phyloP scores from a whole-genome alignment of 2,329 filamentous ascomycete genomes.

The Cryoendolithus antarcticus region DNA sequence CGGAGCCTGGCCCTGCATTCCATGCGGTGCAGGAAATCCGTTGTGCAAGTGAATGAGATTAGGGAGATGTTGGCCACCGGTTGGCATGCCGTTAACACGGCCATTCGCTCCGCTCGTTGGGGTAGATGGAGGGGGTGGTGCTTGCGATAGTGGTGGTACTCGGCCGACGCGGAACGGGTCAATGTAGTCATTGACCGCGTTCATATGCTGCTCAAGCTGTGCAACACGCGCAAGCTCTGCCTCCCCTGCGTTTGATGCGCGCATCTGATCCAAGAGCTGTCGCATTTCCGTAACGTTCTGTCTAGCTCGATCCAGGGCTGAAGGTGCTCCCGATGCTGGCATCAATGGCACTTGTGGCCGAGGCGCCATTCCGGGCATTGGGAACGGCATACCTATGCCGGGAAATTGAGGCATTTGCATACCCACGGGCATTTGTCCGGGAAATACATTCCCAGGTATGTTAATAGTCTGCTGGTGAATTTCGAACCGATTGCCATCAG shows the following conservation, averaged over 20 bases:
- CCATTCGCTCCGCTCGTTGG: no score
- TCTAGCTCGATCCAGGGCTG: constrained; percentile 19
- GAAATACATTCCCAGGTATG: constrained; percentile 2
- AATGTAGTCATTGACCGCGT: constrained; percentile 19
- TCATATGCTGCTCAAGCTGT: constrained; percentile 12
- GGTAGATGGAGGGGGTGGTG: no score
- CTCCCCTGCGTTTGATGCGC: constrained; percentile 9
- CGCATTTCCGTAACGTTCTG: constrained; percentile 21
- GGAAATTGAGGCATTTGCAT: constrained; percentile 1
- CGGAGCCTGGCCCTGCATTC: no score
- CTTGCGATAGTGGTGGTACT: not conserved
- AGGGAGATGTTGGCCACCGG: no score
- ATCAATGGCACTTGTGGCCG: not conserved
- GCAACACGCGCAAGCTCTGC: constrained; percentile 14
- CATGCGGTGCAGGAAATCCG: no score
- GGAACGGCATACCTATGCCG: constrained; percentile 5
- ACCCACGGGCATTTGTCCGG: constrained; percentile 1
- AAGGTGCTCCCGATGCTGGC: constrained; percentile 6
- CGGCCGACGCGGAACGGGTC: constrained; percentile 14
- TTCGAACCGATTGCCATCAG: constrained; percentile 18
- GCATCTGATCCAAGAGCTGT: constrained; percentile 18
- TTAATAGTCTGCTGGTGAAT: constrained; percentile 18
- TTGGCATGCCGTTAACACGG: no score
- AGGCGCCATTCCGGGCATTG: constrained; percentile 4
- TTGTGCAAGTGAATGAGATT: no score